Evolutionary conservation across 169 alveolate genomes (phyloP), one percentile per base, ranked within the genome.

Genomic region (Hepatocystis sp.): DNA sequence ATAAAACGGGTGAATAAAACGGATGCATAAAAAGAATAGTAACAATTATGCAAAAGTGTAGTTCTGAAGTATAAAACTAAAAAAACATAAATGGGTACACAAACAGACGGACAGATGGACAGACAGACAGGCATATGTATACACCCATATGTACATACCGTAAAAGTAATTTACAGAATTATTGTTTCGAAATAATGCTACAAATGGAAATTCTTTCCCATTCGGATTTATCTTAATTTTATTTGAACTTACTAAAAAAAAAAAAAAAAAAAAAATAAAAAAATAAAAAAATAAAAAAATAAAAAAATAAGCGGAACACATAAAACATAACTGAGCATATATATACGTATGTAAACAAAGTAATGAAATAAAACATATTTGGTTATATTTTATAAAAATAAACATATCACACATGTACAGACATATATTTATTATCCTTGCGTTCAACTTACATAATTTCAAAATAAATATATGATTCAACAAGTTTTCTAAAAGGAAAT

Each of bases 111-210:
- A 13, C 7, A 46, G 17, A 49, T 49, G 60, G 19, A 49, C 11
- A 2, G 4, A 63, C 5, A n/a, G 28, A 10, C 4, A 40, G 17
- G 17, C 30, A 44, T 65, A 40, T 46, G 40, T 11, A 28, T 52
- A 44, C 19, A 11, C n/a, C 32, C 1, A 28, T 66, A 19, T 10
- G 23, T 7, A 52, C 28, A 30, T 55, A 71, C 86, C 86, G 39
- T 55, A 64, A 7, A 46, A 58, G 28, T 71, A 71, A 46, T 56
- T 28, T 15, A 47, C 61, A 10, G 86, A 71, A 61, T 71, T 47
- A 19, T 42, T 34, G 44, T 71, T 71, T 32, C 86, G 25, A 34
- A 71, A 56, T 21, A 71, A 63, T 5, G 68, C 86, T 39, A 71
- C 11, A 61, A 42, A 71, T 17, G 64, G 52, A 30, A 71, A 71